These are phyloP conservation scores for Penicillium sp. DNA, from an alignment of 2,329 filamentous ascomycete species.

Conservation along the genomic window DNA sequence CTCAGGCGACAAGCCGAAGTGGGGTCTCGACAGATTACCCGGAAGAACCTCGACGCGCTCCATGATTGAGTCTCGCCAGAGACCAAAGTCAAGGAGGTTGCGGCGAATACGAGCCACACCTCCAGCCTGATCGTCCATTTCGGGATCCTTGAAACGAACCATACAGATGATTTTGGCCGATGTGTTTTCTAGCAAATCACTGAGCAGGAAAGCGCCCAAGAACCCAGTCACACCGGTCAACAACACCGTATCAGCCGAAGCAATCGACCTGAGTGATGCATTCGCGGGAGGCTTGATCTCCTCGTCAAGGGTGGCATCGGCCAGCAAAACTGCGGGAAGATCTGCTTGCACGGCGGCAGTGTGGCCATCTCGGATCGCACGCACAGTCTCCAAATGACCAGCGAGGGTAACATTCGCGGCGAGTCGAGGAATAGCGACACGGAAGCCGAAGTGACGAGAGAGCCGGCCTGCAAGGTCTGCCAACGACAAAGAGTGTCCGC, in stretches of 20 bases:
- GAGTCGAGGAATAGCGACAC: constrained; percentile 67
- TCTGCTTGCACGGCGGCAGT: constrained; percentile 74
- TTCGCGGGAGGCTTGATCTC: constrained; percentile 61
- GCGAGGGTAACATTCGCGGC: constrained; percentile 69
- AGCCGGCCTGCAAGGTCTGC: constrained; percentile 72
- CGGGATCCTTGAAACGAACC: constrained; percentile 68
- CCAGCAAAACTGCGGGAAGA: constrained; percentile 65
- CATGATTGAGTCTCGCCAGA: constrained; percentile 75
- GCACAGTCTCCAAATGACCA: constrained; percentile 70
- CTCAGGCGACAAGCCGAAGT: constrained; percentile 65
- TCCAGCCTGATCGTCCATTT: constrained; percentile 61
- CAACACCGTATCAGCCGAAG: constrained; percentile 66
- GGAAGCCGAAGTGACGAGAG: constrained; percentile 68
- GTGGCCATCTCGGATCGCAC: constrained; percentile 67
- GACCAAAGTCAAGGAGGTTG: constrained; percentile 72
- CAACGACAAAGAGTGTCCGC: constrained; percentile 74
- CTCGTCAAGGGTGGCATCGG: constrained; percentile 65
- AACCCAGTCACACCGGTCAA: constrained; percentile 76
- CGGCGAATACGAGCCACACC: constrained; percentile 71
- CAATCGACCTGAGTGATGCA: constrained; percentile 57
- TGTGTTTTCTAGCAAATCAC: constrained; percentile 65
- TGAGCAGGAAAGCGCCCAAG: constrained; percentile 71
- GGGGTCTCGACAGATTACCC: constrained; percentile 67
- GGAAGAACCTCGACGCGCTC: constrained; percentile 74
- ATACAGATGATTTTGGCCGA: constrained; percentile 69